Conservation (phyloP, 2,329 filamentous ascomycete species). For the Dactylellina cionopaga region DNA sequence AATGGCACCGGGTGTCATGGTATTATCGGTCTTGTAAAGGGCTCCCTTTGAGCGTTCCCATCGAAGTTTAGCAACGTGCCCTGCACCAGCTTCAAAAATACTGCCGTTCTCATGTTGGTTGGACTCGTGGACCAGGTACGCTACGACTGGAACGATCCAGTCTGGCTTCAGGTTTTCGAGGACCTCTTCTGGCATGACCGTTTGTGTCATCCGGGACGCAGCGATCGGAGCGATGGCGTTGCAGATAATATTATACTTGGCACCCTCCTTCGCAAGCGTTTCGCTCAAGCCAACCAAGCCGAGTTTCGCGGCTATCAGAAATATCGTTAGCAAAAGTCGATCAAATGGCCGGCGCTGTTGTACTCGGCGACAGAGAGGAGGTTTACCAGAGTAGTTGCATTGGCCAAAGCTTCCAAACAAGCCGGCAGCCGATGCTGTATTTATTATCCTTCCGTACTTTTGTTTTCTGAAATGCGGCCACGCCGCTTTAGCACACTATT, state of each 20-base stretch:
- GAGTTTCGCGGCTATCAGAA: slow-evolving; percentile 80
- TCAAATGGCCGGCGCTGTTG: neutral
- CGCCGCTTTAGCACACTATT: slow-evolving; percentile 81
- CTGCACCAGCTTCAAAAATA: slow-evolving; percentile 94
- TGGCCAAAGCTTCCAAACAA: slow-evolving; percentile 96
- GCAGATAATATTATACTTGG: slow-evolving; percentile 95
- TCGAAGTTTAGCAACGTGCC: slow-evolving; percentile 88
- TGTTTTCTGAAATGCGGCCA: slow-evolving; percentile 99
- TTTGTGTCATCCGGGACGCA: slow-evolving; percentile 93
- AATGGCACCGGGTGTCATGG: slow-evolving; percentile 86
- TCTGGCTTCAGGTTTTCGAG: slow-evolving; percentile 86
- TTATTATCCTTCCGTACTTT: slow-evolving; percentile 96
- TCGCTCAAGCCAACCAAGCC: slow-evolving; percentile 96
- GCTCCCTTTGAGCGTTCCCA: slow-evolving; percentile 94
- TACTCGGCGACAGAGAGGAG: neutral
- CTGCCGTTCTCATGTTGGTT: slow-evolving; percentile 83
- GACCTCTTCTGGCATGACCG: slow-evolving; percentile 93
- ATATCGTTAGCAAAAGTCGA: slow-evolving; percentile 13
- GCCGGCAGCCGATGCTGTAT: slow-evolving; percentile 94
- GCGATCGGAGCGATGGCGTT: slow-evolving; percentile 97
- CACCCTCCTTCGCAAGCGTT: slow-evolving; percentile 95
- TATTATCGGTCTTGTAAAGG: slow-evolving; percentile 86
- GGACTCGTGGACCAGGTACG: slow-evolving; percentile 83
- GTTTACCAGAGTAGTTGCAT: slow-evolving; percentile 84
- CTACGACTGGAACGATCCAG: slow-evolving; percentile 94